These are phyloP conservation scores for Venturia oleaginea DNA, from an alignment of 2,329 filamentous ascomycete species.

Conservation along the genomic window DNA sequence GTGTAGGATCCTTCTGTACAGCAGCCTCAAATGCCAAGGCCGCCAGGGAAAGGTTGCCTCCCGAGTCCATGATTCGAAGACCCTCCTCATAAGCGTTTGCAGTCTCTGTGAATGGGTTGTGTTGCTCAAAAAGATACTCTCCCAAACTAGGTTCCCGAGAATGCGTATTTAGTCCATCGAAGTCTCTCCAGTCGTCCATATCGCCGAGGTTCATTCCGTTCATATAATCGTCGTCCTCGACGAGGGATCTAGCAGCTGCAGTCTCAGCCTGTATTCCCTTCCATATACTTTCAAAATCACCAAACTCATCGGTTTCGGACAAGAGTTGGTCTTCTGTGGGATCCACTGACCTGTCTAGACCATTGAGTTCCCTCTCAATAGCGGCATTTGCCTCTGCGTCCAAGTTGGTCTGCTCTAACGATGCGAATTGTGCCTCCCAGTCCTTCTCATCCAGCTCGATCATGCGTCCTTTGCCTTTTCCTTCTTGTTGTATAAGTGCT, in stretches of 20 bases:
- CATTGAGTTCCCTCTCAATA: slow-evolving; percentile 78
- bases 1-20: slow-evolving; percentile 77
- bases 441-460: slow-evolving; percentile 87
- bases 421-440: slow-evolving; percentile 94
- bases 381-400: slow-evolving; percentile 54
- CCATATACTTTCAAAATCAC: slow-evolving; percentile 87
- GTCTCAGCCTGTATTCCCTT: slow-evolving; percentile 71
- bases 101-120: slow-evolving; percentile 78
- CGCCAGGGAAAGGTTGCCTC: slow-evolving; percentile 87
- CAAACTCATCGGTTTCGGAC: slow-evolving; percentile 66
- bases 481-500: slow-evolving; percentile 37
- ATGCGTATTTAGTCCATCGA: slow-evolving; percentile 62
- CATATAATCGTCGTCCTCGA: slow-evolving; percentile 51
- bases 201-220: slow-evolving; percentile 51
- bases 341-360: slow-evolving; percentile 73
- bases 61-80: slow-evolving; percentile 82
- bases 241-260: slow-evolving; percentile 60
- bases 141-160: slow-evolving; percentile 71
- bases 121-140: slow-evolving; percentile 88
- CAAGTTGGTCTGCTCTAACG: slow-evolving; percentile 64
- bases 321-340: slow-evolving; percentile 25
- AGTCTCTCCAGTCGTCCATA: slow-evolving; percentile 69
- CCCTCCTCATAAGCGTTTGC: slow-evolving; percentile 87
- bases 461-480: slow-evolving; percentile 74
- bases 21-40: slow-evolving; percentile 94